Evolutionary conservation across 805 yeast genomes (phyloP).

Genomic region (Wickerhamiella shivajii): DNA sequence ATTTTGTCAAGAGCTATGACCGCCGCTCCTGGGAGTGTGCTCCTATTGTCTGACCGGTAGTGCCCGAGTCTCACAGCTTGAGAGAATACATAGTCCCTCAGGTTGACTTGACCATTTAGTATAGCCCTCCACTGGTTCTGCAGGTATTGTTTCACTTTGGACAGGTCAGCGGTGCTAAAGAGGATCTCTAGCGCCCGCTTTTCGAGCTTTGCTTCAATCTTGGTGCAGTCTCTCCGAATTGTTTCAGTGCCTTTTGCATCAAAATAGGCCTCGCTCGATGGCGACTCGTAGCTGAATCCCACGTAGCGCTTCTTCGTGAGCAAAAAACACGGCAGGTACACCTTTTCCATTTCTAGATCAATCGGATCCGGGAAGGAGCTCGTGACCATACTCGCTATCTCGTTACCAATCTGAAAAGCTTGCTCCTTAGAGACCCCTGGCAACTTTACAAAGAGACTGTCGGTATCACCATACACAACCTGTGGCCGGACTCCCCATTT

Average conservation of each 20-base stretch:
- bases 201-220: conserved; percentile 74
- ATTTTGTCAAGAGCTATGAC: conserved; percentile 51
- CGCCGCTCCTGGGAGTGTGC: conserved; percentile 77
- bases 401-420: conserved; percentile 63
- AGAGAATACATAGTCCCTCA: conserved; percentile 83
- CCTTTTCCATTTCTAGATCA: conserved; percentile 77
- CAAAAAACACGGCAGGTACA: conserved; percentile 73
- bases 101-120: conserved; percentile 42
- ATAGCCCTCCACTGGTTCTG: conserved; percentile 54
- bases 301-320: conserved; percentile 83
- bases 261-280: conserved; percentile 47
- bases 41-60: conserved; percentile 36
- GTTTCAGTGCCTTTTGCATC: conserved; percentile 98
- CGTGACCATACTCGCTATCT: conserved; percentile 53
- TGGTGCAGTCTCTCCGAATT: conserved; percentile 85
- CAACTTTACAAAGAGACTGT: conserved; percentile 76
- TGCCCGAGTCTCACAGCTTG: conserved; percentile 77
- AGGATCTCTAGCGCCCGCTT: conserved; percentile 52
- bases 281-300: conserved; percentile 61
- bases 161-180: conserved; percentile 59
- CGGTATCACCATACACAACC: conserved; percentile 96
- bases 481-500: conserved; percentile 60
- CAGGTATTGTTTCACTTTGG: conserved; percentile 53
- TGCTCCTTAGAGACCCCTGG: conserved; percentile 69
- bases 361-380: conserved; percentile 64